Evolutionary conservation across 805 yeast species (phyloP), one percentile per base, ranked within the genome.

Genomic region (Lachancea nothofagi): DNA sequence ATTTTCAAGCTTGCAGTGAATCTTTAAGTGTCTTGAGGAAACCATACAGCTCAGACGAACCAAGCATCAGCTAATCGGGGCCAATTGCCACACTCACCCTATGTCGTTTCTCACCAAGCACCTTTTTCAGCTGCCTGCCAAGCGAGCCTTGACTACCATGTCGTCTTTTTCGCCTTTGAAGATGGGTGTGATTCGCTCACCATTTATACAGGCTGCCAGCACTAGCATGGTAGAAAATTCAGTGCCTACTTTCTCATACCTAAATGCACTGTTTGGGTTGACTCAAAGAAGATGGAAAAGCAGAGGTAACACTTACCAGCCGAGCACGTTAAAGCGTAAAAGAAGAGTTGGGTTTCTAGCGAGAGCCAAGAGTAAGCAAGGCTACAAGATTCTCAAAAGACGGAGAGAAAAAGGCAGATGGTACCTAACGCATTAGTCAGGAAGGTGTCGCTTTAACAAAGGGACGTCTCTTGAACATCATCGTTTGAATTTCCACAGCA

Each of bases 281-380:
- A 44, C 45, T 10, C 59, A 57, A 40, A 51, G 54, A 41, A 70
- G 96, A 71, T 81, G 89, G 83, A 80, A 86, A 59, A 71, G 90
- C 27, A 78, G 96, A 66, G 97, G 98, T 64, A 83, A 86, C 67
- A 86, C 96, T 14, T 90, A 83, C 65, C 97, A 90, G 65, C 98
- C 98, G 38, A 81, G 87, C 45, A 87, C 94, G 4, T 68, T 86
- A 47, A 86, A 84, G 61, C 75, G 97, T 61, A 93, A 93, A 70
- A 80, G 96, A 63, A 78, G 83, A 24, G 72, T 83, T 42, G 98
- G 98, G 0, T 93, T 89, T 54, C 70, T 93, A 59, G 87, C 95
- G 9, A 77, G 97, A 59, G 75, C 83, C 64, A 77, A 80, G 57
- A 65, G 83, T 5, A 75, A 72, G 52, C 72, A 76, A 26, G 97